Evolutionary conservation across 805 yeast genomes (phyloP).

Genomic region (Sungouiozyma intestinalis): DNA sequence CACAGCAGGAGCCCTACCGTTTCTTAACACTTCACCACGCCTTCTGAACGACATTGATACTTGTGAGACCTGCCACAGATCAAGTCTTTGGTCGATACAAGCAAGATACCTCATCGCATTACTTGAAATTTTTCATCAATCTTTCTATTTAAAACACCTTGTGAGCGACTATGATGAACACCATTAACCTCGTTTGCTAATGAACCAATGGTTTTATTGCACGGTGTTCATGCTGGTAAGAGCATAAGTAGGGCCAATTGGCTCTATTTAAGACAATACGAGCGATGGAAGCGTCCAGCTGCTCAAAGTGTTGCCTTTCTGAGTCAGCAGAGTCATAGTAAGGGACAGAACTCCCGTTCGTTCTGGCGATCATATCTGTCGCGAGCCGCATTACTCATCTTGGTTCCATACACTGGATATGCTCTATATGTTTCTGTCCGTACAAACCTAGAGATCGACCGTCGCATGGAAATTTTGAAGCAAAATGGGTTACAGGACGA

Average conservation of each 20-base stretch:
- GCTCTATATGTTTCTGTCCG: constrained; percentile 49
- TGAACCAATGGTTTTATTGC: too few relatives aligned
- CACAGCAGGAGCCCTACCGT: constrained; percentile 12
- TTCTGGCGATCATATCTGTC: background rate
- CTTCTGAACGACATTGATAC: constrained; percentile 46
- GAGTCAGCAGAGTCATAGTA: too few relatives aligned
- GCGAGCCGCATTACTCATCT: constrained; percentile 8
- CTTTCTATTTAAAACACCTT: background rate
- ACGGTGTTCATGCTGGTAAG: too few relatives aligned
- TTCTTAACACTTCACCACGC: constrained; percentile 38
- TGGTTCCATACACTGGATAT: constrained; percentile 49
- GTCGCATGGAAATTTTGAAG: constrained; percentile 27
- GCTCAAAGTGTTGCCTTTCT: too few relatives aligned
- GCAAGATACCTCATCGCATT: background rate
- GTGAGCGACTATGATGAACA: background rate
- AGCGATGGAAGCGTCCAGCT: too few relatives aligned
- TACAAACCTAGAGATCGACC: constrained; percentile 44
- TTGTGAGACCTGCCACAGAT: too few relatives aligned
- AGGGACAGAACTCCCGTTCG: too few relatives aligned
- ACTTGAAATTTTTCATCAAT: background rate
- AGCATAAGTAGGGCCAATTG: background rate
- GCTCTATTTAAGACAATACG: background rate
- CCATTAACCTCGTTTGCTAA: too few relatives aligned
- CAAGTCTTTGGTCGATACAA: background rate
- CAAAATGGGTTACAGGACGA: constrained; percentile 10